phyloP scores from a whole-genome alignment of 345 rosid genomes.

The Erucastrum elatum region DNA sequence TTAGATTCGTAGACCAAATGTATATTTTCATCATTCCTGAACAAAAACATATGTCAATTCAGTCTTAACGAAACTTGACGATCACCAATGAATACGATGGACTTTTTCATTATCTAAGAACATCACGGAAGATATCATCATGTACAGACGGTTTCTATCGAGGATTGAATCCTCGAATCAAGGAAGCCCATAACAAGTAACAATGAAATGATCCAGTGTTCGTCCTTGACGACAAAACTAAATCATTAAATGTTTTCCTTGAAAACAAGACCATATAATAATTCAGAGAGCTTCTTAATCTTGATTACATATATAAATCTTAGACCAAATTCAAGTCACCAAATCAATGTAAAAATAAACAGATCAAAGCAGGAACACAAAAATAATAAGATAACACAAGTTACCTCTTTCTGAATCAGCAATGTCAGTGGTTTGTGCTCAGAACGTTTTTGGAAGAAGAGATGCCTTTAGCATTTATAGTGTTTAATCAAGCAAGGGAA shows the following conservation, averaged over 20 bases:
- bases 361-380: background rate
- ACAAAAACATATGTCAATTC: background rate
- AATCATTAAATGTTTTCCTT: background rate
- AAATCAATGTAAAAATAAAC: background rate
- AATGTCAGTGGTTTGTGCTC: background rate
- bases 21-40: background rate
- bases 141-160: background rate
- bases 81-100: background rate
- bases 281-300: background rate
- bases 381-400: background rate
- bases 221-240: background rate
- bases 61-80: background rate
- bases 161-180: background rate
- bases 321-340: background rate
- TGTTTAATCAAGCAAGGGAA: background rate
- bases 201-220: background rate
- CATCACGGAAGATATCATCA: background rate
- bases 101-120: background rate
- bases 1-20: background rate
- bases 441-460: background rate
- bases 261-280: background rate
- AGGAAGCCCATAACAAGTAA: background rate
- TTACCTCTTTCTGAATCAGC: background rate
- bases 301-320: background rate
- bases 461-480: background rate